Evolutionary conservation across 2,329 filamentous ascomycete species (phyloP).

Genomic region (Stromatinia cepivora): DNA sequence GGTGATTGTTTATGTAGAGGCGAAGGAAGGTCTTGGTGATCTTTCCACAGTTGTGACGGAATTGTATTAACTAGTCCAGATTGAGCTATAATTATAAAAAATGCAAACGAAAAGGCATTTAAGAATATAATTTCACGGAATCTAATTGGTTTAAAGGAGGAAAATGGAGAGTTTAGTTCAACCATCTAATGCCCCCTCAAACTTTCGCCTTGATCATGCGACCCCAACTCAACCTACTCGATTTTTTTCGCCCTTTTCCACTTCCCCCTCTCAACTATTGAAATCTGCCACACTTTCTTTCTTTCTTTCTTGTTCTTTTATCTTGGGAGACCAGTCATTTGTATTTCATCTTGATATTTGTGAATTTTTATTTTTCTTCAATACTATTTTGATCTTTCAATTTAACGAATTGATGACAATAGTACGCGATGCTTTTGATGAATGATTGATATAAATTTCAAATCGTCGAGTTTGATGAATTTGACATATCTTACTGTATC

Average conservation of each 20-base stretch:
- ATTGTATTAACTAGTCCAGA: slow-evolving; percentile 15
- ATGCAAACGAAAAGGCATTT: slow-evolving; percentile 17
- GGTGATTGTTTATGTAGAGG: slow-evolving; percentile 21
- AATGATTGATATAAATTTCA: slow-evolving; percentile 1
- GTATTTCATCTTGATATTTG: not conserved
- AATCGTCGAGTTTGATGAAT: slow-evolving; percentile 10
- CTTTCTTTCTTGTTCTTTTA: slow-evolving; percentile 3
- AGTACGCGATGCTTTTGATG: slow-evolving; percentile 5
- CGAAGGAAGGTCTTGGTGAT: slow-evolving; percentile 19
- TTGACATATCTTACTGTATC: not conserved
- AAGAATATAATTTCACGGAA: not conserved
- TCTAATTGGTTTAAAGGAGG: slow-evolving; percentile 8
- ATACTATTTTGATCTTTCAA: not conserved
- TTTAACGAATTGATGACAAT: not conserved
- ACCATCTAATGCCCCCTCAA: not conserved
- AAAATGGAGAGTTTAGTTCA: not conserved
- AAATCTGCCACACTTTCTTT: slow-evolving; percentile 1
- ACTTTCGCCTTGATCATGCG: slow-evolving; percentile 21
- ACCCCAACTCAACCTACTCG: slow-evolving; percentile 16
- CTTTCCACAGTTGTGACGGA: not conserved
- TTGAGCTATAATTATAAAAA: slow-evolving; percentile 20
- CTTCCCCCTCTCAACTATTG: slow-evolving; percentile 1
- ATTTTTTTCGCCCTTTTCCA: slow-evolving; percentile 6
- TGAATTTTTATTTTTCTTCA: not conserved
- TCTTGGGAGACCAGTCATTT: not conserved